Percentiles rank a stretch among this genome's conserved stretches.
phyloP scores from a whole-genome alignment of 257 asterid genomes.

The Haberlea rhodopensis region DNA sequence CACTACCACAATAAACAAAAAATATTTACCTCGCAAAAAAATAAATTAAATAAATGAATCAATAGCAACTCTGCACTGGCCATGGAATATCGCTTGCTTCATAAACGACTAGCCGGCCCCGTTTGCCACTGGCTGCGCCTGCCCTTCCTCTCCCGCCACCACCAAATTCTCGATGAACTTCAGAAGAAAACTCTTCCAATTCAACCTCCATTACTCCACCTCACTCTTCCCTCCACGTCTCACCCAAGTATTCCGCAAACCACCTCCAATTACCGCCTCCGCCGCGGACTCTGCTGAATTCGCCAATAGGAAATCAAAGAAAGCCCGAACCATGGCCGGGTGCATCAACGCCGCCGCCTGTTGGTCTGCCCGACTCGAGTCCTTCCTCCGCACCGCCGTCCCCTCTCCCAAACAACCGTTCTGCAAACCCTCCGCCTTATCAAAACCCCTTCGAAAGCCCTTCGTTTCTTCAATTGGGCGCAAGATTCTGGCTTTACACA shows the following conservation, averaged over 20 bases:
- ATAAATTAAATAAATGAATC: no score
- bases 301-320: constrained; percentile 26
- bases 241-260: constrained; percentile 31
- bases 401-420: constrained; percentile 66
- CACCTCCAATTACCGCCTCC: constrained; percentile 15
- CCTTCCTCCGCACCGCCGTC: constrained; percentile 44
- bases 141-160: no score
- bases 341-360: constrained; percentile 50
- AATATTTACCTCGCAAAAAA: no score
- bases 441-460: constrained; percentile 53
- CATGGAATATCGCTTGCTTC: no score
- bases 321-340: constrained; percentile 51
- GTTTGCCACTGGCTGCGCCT: no score
- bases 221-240: constrained; percentile 41
- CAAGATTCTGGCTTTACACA: constrained; percentile 47
- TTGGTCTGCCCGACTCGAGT: constrained; percentile 60
- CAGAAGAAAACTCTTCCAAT: constrained; percentile 16
- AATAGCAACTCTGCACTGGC: no score
- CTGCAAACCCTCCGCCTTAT: constrained; percentile 70
- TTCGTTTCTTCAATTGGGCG: constrained; percentile 72
- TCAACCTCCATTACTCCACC: constrained; percentile 29
- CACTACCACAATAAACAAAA: no score
- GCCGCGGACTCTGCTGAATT: no score
- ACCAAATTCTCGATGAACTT: not conserved
- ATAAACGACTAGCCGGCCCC: no score